These are phyloP conservation scores for Pythium folliculosum DNA, from an alignment of 352 stramenopile genomes.

Conservation along the genomic window DNA sequence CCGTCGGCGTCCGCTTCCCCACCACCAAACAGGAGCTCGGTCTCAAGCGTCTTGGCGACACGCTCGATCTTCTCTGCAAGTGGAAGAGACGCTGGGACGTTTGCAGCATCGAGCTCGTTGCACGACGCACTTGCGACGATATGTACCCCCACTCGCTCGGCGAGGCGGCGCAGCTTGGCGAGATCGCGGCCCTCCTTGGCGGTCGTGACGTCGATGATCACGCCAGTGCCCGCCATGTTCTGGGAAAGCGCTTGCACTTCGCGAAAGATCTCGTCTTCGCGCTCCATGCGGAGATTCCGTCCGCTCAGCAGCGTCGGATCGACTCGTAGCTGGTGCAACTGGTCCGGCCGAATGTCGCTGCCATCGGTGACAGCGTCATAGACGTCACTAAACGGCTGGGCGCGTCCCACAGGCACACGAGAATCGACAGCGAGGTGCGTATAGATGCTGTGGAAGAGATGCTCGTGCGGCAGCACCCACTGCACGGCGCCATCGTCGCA, in stretches of 20 bases:
- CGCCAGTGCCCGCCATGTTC: slow-evolving; percentile 6
- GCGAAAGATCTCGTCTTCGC: slow-evolving; percentile 76
- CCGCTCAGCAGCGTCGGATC: slow-evolving; percentile 38
- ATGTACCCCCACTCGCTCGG: slow-evolving; percentile 44
- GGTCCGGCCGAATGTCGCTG: slow-evolving; percentile 44
- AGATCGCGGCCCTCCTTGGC: slow-evolving; percentile 50
- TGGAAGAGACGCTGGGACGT: slow-evolving; percentile 9
- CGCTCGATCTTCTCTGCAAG: slow-evolving; percentile 43
- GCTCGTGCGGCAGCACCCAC: slow-evolving; percentile 54
- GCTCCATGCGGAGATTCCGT: slow-evolving; percentile 57
- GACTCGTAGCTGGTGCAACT: slow-evolving; percentile 55
- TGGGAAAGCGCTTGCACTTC: slow-evolving; percentile 49
- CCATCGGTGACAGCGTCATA: slow-evolving; percentile 2
- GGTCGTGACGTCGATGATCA: slow-evolving; percentile 61
- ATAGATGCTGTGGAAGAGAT: slow-evolving; percentile 56
- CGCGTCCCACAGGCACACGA: not conserved
- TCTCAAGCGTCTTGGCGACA: slow-evolving; percentile 55
- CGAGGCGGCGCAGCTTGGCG: slow-evolving; percentile 21
- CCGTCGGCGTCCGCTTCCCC: slow-evolving; percentile 19
- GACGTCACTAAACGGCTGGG: not conserved
- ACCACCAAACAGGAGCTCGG: slow-evolving; percentile 72
- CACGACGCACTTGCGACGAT: slow-evolving; percentile 62
- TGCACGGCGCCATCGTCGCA: slow-evolving; percentile 36
- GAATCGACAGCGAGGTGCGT: not conserved
- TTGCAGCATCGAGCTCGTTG: slow-evolving; percentile 32